A percentile compares a stretch with the other conserved stretches of the same genome.
phyloP scores from a whole-genome alignment of 2,329 filamentous ascomycete species.

The Huntiella savannae region DNA sequence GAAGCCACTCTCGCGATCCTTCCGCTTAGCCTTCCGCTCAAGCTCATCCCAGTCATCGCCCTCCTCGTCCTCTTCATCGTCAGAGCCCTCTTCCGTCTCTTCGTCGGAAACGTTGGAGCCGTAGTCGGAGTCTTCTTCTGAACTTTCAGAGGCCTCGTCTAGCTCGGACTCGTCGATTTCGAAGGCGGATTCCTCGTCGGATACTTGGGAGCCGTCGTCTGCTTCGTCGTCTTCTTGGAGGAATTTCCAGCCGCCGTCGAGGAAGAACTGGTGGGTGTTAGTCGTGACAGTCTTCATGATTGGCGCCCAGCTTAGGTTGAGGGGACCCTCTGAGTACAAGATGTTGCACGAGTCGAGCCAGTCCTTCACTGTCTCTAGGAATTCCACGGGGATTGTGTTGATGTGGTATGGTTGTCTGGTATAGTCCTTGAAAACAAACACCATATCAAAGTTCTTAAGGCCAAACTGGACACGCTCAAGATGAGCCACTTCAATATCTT shows the following conservation, averaged over 20 bases:
- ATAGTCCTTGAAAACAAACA: conserved; percentile 97
- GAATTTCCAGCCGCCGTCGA: conserved; percentile 90
- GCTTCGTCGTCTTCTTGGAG: conserved; percentile 73
- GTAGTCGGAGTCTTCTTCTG: conserved; percentile 77
- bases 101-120: conserved; percentile 78
- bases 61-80: conserved; percentile 52
- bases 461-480: conserved; percentile 92
- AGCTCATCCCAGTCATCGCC: conserved; percentile 90
- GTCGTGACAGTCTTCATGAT: conserved; percentile 98
- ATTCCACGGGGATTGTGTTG: conserved; percentile 95
- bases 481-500: conserved; percentile 91
- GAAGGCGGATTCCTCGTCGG: conserved; percentile 70
- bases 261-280: conserved; percentile 88
- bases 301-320: conserved; percentile 96
- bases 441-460: conserved; percentile 96
- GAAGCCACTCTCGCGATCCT: conserved; percentile 47
- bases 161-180: conserved; percentile 78
- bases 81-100: conserved; percentile 43
- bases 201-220: conserved; percentile 56
- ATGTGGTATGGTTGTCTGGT: conserved; percentile 76
- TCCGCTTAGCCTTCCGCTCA: conserved; percentile 76
- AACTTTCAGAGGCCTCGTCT: conserved; percentile 57
- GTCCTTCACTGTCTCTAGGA: conserved; percentile 86
- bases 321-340: conserved; percentile 77
- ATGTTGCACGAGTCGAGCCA: conserved; percentile 95